Conservation (phyloP, 2,329 filamentous ascomycete genomes). For the Paecilomyces sp. region DNA sequence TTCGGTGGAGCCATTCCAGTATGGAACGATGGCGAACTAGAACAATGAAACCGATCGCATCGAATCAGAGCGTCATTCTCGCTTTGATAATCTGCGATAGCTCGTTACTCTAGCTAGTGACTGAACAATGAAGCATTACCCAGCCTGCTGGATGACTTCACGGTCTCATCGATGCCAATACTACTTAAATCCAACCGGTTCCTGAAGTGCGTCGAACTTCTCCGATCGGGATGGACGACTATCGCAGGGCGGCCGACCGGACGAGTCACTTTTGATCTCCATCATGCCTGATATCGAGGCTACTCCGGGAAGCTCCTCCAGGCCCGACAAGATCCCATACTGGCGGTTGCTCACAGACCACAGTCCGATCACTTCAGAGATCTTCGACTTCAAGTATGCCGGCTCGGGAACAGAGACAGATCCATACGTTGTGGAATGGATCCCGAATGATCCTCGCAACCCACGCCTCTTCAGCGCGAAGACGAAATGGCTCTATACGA, state of each 20-base stretch:
- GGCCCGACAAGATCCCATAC: neutral
- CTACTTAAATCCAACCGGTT: neutral
- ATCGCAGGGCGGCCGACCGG: neutral
- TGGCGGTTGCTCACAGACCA: constrained; percentile 1
- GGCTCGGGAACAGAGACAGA: constrained; percentile 1
- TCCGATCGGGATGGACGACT: neutral
- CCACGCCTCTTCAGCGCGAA: neutral
- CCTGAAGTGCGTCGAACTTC: neutral
- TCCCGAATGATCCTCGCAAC: constrained; percentile 2
- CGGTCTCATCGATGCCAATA: neutral
- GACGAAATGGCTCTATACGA: neutral
- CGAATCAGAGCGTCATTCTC: neutral
- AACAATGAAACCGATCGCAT: neutral
- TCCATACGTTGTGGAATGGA: constrained; percentile 1
- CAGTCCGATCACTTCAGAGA: neutral
- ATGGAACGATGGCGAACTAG: neutral
- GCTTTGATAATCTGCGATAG: neutral
- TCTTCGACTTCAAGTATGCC: neutral
- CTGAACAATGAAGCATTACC: neutral
- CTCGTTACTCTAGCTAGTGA: neutral
- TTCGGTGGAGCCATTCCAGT: neutral
- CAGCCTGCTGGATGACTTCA: neutral
- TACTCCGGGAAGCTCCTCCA: neutral
- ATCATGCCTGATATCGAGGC: neutral
- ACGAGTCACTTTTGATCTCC: neutral